phyloP scores from a whole-genome alignment of 352 stramenopile genomes.

The Bremia lactucae region DNA sequence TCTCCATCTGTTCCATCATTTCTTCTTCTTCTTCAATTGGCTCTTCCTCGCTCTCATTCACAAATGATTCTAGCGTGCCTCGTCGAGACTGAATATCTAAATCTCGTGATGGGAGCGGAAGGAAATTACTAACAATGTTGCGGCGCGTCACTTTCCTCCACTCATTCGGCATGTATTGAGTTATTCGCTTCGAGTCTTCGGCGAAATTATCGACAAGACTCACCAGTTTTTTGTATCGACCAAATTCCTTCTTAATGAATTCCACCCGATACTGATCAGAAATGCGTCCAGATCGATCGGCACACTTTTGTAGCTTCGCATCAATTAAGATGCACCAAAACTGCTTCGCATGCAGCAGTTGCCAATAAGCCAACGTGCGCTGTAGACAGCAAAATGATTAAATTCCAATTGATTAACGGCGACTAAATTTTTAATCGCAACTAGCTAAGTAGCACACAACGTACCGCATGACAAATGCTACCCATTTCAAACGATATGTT shows the following conservation, averaged over 20 bases:
- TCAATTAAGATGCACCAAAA: constrained; percentile 72
- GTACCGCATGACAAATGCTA: constrained; percentile 71
- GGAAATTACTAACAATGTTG: constrained; percentile 39
- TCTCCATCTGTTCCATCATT: constrained; percentile 24
- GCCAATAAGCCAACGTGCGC: constrained; percentile 68
- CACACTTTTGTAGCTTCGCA: constrained; percentile 34
- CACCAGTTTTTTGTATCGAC: constrained; percentile 62
- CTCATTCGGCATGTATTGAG: constrained; percentile 37
- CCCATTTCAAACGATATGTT: constrained; percentile 50
- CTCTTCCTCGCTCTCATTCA: constrained; percentile 50
- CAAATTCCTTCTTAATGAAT: constrained; percentile 60
- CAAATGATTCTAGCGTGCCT: constrained; percentile 48
- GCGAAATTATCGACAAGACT: constrained; percentile 56
- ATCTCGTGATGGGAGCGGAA: constrained; percentile 12
- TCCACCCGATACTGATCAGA: constrained; percentile 19
- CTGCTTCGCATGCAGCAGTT: constrained; percentile 70
- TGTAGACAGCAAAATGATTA: constrained; percentile 10
- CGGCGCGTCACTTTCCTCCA: constrained; percentile 49
- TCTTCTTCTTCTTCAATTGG: constrained; percentile 32
- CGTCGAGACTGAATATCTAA: constrained; percentile 18
- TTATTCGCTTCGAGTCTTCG: constrained; percentile 32
- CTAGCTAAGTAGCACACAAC: neutral
- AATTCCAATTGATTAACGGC: neutral
- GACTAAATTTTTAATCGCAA: neutral
- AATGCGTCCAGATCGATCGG: constrained; percentile 38